Base-by-base conservation (phyloP, 2,329 filamentous ascomycete genomes). In the Pseudogymnoascus sp. region DNA sequence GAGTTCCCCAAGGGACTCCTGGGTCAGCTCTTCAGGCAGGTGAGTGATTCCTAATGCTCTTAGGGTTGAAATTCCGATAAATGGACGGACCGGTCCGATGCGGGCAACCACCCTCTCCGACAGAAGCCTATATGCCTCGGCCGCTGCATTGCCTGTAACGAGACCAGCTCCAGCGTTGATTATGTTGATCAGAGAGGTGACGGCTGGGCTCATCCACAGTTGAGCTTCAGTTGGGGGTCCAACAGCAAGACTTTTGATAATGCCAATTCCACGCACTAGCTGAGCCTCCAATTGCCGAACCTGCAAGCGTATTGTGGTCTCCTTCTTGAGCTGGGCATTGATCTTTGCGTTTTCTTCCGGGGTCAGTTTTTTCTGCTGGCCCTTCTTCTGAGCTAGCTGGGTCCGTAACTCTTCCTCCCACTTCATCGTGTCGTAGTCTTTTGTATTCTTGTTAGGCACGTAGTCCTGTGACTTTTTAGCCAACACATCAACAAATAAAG, bases 341-440 rank as follows among this genome's bases (percentile, higher is more conserved):
- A 97, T 90, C 75, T 96, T 97, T 31, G 88, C 84, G 68, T 88
- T 88, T 71, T 99, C 93, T 37, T 97, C 95, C 0, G 90, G 77
- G 0, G 91, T 95, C 8, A 97, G 84, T 76, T 97, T 99, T 78
- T 92, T 93, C 70, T 91, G 86, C 65, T 90, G 85, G 1, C 93
- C 93, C 75, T 93, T 96, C 79, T 97, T 99, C 72, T 90, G 83
- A n/a, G 93, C 92, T 42, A 99, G 77, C 70, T 97, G 91, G 40
- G 86, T 82, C 64, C 93, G 83, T 6, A 99, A 81, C 67, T 99
- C 95, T 73, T 93, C 89, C 75, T 99, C 95, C 95, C 96, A 99
- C 75, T 96, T 97, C 42, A 97, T 76, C 1, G 91, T 96, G 70
- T 99, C 91, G 70, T 97, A 96, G 73, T 97, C 95, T 74, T 96